Base-by-base conservation (phyloP, 2,329 filamentous ascomycete species). In the Pseudogymnoascus sp. region DNA sequence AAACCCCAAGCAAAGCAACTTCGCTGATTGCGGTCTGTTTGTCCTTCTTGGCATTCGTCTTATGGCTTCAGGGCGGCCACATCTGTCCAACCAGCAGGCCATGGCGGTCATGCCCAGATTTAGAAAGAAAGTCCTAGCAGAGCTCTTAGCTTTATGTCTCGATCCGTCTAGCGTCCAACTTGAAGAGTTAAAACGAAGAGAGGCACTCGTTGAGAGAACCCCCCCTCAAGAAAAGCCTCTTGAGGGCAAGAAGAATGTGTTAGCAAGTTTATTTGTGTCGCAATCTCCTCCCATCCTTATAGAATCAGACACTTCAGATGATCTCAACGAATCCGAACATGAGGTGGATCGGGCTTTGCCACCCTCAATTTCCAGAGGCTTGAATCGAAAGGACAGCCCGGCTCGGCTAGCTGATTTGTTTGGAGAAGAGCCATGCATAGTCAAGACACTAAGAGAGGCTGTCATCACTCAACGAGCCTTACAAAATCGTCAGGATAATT, bases 81-180 rank as follows among this genome's bases (percentile, higher is more conserved):
- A 61, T 52, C 59, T 62, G 37, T 48, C 62, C 1, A 38, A 38
- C 35, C 35, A 38, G 7, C 15, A 38, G 35, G 18, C 52, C 15
- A 64, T 21, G 59, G 59, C 45, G 33, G 61, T 61, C 8, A 33
- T 64, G 34, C 62, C 55, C 56, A 26, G 10, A 15, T 61, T 62
- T 56, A 61, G 61, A 38, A 33, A 64, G 60, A 62, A 34, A 26
- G 59, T 64, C 52, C 57, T 64, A 23, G 59, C 60, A 1, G 60
- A 63, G 41, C 62, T 63, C 56, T 34, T 63, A 60, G 58, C 62
- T 57, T 58, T 19, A 39, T 59, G 41, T 57, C 62, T 63, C 34
- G 39, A 63, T n/a, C 62, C 62, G 34, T 57, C 56, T 35, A 45
- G 39, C 33, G 39, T 18, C 52, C 23, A 63, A 30, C 60, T 55